Conservation (phyloP, 257 asterid species). For the Solanum pimpinellifolium region DNA sequence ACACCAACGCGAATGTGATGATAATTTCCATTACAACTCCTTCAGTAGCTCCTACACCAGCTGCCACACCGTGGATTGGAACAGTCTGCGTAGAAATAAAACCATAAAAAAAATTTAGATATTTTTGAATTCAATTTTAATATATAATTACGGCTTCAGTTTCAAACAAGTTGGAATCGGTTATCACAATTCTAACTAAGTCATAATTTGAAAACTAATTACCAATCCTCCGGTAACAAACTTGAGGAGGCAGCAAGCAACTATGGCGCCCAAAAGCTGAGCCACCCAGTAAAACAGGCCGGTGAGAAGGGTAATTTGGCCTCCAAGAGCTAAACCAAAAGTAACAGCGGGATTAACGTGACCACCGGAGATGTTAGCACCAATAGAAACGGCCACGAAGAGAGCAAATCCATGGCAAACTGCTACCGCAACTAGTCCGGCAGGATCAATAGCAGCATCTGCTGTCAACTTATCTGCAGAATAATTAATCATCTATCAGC, state of each 20-base stretch:
- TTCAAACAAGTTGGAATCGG: background rate
- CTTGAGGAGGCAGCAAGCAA: constrained; percentile 33
- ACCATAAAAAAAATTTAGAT: background rate
- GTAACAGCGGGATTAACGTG: constrained; percentile 75
- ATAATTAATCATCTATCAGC: background rate
- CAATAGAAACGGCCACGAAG: constrained; percentile 52
- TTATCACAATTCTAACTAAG: background rate
- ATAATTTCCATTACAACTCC: constrained; percentile 77
- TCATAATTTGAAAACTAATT: background rate
- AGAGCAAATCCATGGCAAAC: constrained; percentile 54
- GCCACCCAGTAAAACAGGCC: constrained; percentile 58
- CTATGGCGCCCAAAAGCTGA: constrained; percentile 51
- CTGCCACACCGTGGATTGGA: constrained; percentile 46
- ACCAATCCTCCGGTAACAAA: constrained; percentile 58
- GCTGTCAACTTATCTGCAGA: constrained; percentile 41
- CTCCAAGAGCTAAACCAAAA: constrained; percentile 61
- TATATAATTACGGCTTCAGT: background rate
- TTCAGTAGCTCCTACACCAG: constrained; percentile 51
- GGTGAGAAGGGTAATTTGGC: constrained; percentile 58
- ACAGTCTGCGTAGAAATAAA: constrained; percentile 24
- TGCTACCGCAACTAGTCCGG: constrained; percentile 56
- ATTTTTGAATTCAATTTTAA: background rate
- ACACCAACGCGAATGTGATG: constrained; percentile 71
- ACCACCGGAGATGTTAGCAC: constrained; percentile 71
- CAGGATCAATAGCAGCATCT: constrained; percentile 37